Evolutionary conservation across 805 yeast genomes (phyloP), one percentile per base, ranked within the genome.

Genomic region (Metschnikowia rubicola): DNA sequence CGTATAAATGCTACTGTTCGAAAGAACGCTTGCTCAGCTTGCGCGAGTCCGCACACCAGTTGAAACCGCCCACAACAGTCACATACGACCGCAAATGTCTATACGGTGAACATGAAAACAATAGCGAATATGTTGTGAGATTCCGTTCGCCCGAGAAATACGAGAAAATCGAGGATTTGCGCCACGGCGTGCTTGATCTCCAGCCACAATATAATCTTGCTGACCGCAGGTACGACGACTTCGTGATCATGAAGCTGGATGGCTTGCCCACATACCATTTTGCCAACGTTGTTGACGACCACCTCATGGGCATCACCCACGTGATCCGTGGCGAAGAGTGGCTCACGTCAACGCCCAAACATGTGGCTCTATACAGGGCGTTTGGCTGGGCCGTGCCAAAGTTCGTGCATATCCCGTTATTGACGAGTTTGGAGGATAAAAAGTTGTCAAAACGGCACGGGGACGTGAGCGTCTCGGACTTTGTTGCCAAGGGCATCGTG

Each of bases 321-420:
- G 99, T 94, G 8, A 82, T 94, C 5, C 75, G 99, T 55, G 99
- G 99, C 31, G 99, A 94, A 61, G 99, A 94, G 64, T 94, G 99
- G 99, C 69, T 94, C 10, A 86, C 96, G 1, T 88, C 98, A 0
- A 94, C 99, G 0, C 96, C 97, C 2, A 92, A 91, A 58, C 99
- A 94, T 60, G 75, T 90, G 39, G 92, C 96, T 0, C 64, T 94
- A 43, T 95, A 94, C 62, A 57, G 76, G 13, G 96, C 97, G 0
- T 84, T 92, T 61, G 88, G 87, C 0, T 92, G 97, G 97, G 53
- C 59, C 0, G 80, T 86, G 1, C 99, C 99, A 0, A 59, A 74
- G 15, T 94, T 81, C 62, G 75, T 86, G n/a, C 99, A 94, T 62
- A 86, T 94, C 41, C 99, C 99, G 0, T 68, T 94, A 34, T 66